Conservation (phyloP, 2,329 filamentous ascomycete genomes). For the Coniochaeta ligniaria region DNA sequence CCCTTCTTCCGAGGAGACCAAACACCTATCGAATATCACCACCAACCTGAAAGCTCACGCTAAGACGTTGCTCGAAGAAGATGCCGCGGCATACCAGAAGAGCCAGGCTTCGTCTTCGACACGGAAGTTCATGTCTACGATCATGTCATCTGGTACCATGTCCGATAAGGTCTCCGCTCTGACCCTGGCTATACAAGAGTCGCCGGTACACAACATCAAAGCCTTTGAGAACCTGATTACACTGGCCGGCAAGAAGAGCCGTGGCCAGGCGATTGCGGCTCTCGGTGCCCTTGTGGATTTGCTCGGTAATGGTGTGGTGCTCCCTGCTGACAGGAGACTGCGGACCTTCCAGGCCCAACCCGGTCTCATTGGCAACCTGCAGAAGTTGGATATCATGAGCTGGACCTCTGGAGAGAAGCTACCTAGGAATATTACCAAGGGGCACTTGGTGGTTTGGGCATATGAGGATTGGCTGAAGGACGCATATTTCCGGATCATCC, state of each 20-base stretch:
- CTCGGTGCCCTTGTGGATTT: constrained; percentile 90
- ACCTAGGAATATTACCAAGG: constrained; percentile 65
- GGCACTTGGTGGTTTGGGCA: constrained; percentile 79
- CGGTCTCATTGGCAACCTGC: constrained; percentile 63
- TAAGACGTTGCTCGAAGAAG: constrained; percentile 65
- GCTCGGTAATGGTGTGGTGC: constrained; percentile 77
- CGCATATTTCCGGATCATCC: constrained; percentile 87
- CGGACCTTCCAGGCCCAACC: constrained; percentile 75
- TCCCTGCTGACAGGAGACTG: constrained; percentile 77
- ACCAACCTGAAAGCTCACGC: constrained; percentile 61
- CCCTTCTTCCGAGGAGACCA: constrained; percentile 36
- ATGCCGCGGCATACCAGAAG: constrained; percentile 67
- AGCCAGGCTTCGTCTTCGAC: constrained; percentile 76
- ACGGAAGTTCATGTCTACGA: constrained; percentile 92
- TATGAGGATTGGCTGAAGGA: constrained; percentile 96
- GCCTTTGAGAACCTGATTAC: constrained; percentile 77
- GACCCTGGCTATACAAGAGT: constrained; percentile 91
- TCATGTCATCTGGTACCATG: constrained; percentile 93
- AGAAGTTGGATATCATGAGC: constrained; percentile 44
- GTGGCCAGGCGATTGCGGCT: constrained; percentile 88
- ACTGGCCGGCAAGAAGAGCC: constrained; percentile 86
- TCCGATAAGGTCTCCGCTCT: constrained; percentile 95
- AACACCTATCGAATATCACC: constrained; percentile 34
- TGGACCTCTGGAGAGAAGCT: constrained; percentile 68
- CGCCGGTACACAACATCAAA: constrained; percentile 85